These are phyloP conservation scores for Olyra latifolia DNA, from an alignment of 176 grass and related monocot genomes.

Conservation along the genomic window DNA sequence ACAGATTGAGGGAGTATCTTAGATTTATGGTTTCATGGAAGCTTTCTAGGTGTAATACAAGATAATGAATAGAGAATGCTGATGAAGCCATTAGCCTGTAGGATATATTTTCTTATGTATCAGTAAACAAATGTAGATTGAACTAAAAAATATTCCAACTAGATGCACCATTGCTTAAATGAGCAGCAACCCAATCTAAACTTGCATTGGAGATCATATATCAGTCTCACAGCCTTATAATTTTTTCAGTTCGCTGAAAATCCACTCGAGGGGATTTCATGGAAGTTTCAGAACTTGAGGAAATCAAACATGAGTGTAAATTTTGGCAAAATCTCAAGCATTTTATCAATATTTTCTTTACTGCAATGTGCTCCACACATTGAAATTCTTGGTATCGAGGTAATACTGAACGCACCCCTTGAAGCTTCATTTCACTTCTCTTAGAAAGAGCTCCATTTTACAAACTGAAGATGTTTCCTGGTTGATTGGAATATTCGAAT, in stretches of 20 bases:
- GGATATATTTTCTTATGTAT: not conserved
- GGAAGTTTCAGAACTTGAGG: constrained; percentile 9
- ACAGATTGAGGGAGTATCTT: too few relatives aligned
- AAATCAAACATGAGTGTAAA: not conserved
- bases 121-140: not conserved
- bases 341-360: constrained; percentile 5
- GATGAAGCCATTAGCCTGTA: too few relatives aligned
- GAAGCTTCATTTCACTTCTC: not conserved
- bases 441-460: not conserved
- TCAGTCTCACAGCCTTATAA: not conserved
- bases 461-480: not conserved
- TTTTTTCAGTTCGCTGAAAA: not conserved
- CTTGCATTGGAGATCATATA: not conserved
- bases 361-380: not conserved
- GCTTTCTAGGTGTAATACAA: too few relatives aligned
- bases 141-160: not conserved
- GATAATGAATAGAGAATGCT: too few relatives aligned
- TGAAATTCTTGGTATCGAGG: not conserved
- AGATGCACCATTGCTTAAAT: not conserved
- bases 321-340: constrained; percentile 8
- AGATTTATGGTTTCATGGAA: too few relatives aligned
- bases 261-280: not conserved
- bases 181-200: not conserved
- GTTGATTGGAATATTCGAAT: not conserved
- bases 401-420: constrained; percentile 1